Evolutionary conservation across 257 asterid genomes (phyloP).

Genomic region (Apocynum venetum): DNA sequence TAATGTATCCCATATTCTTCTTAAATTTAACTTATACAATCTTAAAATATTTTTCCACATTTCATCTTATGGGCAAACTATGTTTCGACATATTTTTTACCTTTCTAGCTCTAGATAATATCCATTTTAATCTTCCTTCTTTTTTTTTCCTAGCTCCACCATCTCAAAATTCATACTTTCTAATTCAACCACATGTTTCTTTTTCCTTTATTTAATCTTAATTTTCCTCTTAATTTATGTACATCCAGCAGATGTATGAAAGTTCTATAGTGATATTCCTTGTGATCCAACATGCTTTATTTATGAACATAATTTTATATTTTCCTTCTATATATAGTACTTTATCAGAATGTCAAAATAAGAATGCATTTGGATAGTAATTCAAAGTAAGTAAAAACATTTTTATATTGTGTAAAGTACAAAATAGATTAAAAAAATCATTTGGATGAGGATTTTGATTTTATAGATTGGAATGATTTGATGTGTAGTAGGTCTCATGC

Average conservation of each 20-base stretch:
- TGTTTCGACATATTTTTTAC: not conserved
- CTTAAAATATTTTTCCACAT: not conserved
- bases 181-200: not conserved
- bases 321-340: not conserved
- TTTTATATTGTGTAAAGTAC: no score
- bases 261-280: not conserved
- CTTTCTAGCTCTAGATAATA: not conserved
- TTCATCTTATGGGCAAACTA: not conserved
- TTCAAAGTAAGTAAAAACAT: no score
- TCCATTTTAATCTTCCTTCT: not conserved
- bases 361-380: no score
- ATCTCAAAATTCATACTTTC: not conserved
- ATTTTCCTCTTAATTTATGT: not conserved
- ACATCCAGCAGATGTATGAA: not conserved
- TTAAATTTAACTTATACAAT: not conserved
- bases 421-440: no score
- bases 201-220: not conserved
- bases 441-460: no score
- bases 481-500: no score
- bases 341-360: not conserved
- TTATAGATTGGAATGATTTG: no score
- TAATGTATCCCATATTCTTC: not conserved
- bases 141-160: not conserved
- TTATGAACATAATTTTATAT: not conserved
- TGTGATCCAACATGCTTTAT: not conserved